Conservation (phyloP, 257 asterid genomes). For the Fraxinus pennsylvanica region DNA sequence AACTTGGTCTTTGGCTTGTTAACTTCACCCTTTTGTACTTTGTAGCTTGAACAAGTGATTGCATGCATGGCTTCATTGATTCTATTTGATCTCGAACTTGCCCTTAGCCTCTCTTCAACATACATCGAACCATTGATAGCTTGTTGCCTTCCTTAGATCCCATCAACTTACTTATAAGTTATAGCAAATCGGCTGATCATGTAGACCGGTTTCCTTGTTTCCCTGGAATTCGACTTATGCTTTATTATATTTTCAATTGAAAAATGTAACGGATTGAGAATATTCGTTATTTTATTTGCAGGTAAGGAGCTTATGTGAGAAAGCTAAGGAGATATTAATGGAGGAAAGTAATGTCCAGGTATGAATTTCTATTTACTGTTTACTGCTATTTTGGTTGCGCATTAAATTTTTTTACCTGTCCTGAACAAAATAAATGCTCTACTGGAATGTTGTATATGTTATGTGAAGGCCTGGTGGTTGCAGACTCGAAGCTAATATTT, state of each 20-base stretch:
- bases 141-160: too few relatives aligned
- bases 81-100: too few relatives aligned
- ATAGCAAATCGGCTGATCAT: constrained; percentile 15
- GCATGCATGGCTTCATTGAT: too few relatives aligned
- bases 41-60: too few relatives aligned
- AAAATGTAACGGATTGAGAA: constrained; percentile 21
- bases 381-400: not conserved
- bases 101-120: too few relatives aligned
- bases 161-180: not conserved
- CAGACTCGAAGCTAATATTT: not conserved
- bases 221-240: not conserved
- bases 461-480: not conserved
- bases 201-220: constrained; percentile 20
- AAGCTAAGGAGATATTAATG: constrained; percentile 70
- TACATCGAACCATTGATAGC: too few relatives aligned
- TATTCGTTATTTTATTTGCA: constrained; percentile 31
- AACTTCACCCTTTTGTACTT: too few relatives aligned
- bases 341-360: constrained; percentile 75
- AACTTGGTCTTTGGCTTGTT: too few relatives aligned
- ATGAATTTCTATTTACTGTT: constrained; percentile 16
- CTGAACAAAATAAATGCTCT: not conserved
- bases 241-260: not conserved
- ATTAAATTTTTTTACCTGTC: not conserved
- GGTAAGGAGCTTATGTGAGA: constrained; percentile 64
- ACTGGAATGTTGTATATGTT: not conserved